These are phyloP conservation scores for Lagenidium giganteum DNA, from an alignment of 352 stramenopile genomes.

Conservation along the genomic window DNA sequence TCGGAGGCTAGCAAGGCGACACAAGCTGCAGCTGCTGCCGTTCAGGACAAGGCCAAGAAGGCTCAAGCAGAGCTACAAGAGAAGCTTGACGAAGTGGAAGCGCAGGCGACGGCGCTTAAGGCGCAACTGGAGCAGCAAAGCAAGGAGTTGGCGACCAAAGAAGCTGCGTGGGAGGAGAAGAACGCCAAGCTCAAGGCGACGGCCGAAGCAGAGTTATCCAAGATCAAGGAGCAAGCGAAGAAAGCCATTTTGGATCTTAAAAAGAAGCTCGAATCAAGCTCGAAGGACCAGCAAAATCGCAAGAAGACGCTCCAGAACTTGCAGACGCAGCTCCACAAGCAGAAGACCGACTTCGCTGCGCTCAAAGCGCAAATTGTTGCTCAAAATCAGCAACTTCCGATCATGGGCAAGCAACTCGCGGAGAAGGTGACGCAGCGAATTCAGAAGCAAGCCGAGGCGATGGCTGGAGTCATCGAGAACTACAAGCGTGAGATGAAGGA, in stretches of 20 bases:
- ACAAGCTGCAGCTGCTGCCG: constrained; percentile 3
- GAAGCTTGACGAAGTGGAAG: constrained; percentile 35
- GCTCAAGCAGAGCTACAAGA: constrained; percentile 33
- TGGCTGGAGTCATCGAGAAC: constrained; percentile 84
- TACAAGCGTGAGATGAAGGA: constrained; percentile 88
- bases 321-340: constrained; percentile 36
- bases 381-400: constrained; percentile 53
- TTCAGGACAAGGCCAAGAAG: constrained; percentile 20
- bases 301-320: constrained; percentile 32
- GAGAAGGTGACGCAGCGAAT: constrained; percentile 70
- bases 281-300: constrained; percentile 59
- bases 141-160: constrained; percentile 34
- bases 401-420: constrained; percentile 60
- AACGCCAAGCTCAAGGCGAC: constrained; percentile 75
- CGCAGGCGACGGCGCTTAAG: constrained; percentile 25
- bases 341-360: constrained; percentile 42
- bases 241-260: constrained; percentile 84
- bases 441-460: constrained; percentile 67
- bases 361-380: constrained; percentile 48
- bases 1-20: constrained; percentile 26
- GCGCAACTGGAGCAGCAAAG: constrained; percentile 48
- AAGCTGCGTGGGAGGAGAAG: constrained; percentile 52
- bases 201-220: constrained; percentile 65
- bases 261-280: constrained; percentile 56
- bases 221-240: constrained; percentile 87